A percentile compares a stretch with the other conserved stretches of the same genome.
phyloP scores from a whole-genome alignment of 2,329 filamentous ascomycete species.

The Tolypocladium ophioglossoides region DNA sequence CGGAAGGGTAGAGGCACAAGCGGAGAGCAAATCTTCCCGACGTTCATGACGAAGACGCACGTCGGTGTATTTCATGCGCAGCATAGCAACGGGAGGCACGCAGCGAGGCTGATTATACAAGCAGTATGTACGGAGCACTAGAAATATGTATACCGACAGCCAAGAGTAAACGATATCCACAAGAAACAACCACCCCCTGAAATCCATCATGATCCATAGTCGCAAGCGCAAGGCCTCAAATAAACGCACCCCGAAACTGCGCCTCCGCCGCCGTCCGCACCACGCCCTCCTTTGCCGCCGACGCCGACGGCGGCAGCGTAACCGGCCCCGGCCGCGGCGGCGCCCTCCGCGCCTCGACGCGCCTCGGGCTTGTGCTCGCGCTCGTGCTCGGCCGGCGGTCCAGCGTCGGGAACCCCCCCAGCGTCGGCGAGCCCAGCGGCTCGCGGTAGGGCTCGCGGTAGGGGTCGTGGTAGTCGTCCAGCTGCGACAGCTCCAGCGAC shows the following conservation, averaged over 20 bases:
- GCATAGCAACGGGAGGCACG: no score
- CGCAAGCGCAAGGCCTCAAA: not conserved
- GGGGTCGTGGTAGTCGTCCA: conserved; percentile 1
- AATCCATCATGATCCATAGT: not conserved
- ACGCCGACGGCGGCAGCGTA: conserved; percentile 16
- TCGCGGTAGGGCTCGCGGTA: not conserved
- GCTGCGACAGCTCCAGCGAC: conserved; percentile 18
- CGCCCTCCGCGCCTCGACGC: conserved; percentile 20
- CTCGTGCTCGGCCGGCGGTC: conserved; percentile 7
- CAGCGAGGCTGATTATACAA: not conserved
- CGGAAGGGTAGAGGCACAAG: no score
- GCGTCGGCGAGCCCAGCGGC: not conserved
- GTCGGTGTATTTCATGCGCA: no score
- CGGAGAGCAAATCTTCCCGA: no score
- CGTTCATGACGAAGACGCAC: no score
- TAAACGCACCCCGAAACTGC: not conserved
- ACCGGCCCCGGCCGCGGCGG: conserved; percentile 20
- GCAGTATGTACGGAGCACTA: not conserved
- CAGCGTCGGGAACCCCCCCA: conserved; percentile 1
- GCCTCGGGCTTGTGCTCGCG: conserved; percentile 5
- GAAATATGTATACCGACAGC: not conserved
- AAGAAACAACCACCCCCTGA: not conserved
- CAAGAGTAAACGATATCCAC: not conserved
- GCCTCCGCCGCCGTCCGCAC: not conserved
- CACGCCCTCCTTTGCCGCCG: not conserved